Conservation (phyloP, 305 asterid species). For the Solanum hybrid region DNA sequence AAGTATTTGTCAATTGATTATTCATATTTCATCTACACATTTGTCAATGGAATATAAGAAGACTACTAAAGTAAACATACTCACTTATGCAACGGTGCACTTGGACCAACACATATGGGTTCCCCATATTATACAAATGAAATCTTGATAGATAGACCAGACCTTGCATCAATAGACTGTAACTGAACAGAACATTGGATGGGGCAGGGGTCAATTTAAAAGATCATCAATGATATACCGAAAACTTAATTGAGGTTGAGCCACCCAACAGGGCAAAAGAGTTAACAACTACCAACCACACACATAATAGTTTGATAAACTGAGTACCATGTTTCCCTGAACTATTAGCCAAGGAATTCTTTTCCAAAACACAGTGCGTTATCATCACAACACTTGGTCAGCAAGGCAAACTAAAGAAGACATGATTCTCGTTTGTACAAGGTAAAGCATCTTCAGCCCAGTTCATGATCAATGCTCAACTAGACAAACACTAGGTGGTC, state of each 20-base stretch:
- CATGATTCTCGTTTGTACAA: not conserved
- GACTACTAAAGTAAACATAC: not conserved
- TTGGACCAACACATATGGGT: not conserved
- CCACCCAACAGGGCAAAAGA: not conserved
- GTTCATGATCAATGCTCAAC: constrained; percentile 1
- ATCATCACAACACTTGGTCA: not conserved
- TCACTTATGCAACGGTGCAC: not conserved
- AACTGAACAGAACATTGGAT: not conserved
- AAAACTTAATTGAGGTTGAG: not conserved
- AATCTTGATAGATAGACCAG: not conserved
- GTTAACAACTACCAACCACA: not conserved
- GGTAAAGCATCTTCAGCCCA: not conserved
- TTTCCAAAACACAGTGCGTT: not conserved
- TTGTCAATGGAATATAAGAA: not conserved
- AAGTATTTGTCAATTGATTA: not conserved
- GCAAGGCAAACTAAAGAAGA: not conserved
- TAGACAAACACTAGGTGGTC: not conserved
- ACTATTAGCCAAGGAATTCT: not conserved
- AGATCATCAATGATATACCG: not conserved
- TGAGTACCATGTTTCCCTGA: not conserved
- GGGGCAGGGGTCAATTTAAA: not conserved
- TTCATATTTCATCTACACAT: not conserved
- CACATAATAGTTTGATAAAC: not conserved
- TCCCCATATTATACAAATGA: not conserved
- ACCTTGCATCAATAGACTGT: not conserved